Conservation (phyloP, 2,329 filamentous ascomycete species). For the Calonectria multiphialidica region DNA sequence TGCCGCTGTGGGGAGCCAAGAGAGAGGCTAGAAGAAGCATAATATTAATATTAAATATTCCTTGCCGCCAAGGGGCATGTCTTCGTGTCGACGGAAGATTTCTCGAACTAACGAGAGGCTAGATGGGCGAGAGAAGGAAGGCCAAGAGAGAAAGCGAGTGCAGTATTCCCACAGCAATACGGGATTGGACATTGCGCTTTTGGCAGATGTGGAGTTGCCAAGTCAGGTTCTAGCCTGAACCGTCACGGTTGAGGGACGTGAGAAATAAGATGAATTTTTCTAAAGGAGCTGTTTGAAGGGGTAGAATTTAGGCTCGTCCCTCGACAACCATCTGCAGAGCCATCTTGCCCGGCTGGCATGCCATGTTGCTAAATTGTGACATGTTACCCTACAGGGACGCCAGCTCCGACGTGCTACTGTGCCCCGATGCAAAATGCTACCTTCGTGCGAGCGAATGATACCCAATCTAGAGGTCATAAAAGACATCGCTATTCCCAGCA, state of each 20-base stretch:
- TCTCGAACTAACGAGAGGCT: not conserved
- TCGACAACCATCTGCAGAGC: not conserved
- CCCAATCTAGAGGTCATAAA: not conserved
- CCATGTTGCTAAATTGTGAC: too few relatives aligned
- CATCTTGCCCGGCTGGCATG: not conserved
- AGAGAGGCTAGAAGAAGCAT: not conserved
- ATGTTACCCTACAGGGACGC: not conserved
- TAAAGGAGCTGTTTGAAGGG: not conserved
- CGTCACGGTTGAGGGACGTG: not conserved
- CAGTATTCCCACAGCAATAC: not conserved
- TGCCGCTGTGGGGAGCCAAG: not conserved
- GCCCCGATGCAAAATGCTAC: not conserved
- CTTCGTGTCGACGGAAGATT: not conserved
- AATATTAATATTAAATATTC: constrained; percentile 8
- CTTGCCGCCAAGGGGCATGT: not conserved
- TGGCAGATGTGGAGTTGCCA: not conserved
- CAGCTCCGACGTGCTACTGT: not conserved
- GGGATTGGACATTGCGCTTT: not conserved
- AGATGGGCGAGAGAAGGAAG: not conserved
- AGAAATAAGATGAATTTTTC: not conserved
- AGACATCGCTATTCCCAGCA: not conserved
- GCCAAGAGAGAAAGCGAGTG: not conserved
- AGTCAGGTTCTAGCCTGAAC: not conserved
- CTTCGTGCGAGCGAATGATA: not conserved
- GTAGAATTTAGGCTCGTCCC: not conserved